Evolutionary conservation across 768 basidiomycete genomes (phyloP).

Genomic region (Serendipita sp.): DNA sequence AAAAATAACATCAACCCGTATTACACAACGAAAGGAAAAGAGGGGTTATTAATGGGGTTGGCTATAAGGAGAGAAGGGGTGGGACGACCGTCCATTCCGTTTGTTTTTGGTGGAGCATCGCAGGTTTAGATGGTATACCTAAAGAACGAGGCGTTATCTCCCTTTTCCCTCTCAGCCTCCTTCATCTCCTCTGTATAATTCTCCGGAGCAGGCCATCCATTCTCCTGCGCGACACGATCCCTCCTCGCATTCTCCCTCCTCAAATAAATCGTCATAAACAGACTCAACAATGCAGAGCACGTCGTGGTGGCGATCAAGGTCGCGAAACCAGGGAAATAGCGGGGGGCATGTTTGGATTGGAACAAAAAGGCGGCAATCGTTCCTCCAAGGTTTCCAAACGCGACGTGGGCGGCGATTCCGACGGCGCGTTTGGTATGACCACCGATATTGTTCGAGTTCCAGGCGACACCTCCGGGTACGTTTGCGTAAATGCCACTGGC

Average conservation of each 20-base stretch:
- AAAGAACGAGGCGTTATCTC: slow-evolving; percentile 1
- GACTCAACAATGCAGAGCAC: not conserved
- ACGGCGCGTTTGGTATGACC: not conserved
- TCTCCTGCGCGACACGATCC: not conserved
- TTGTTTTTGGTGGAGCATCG: too few relatives aligned
- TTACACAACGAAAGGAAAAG: not conserved
- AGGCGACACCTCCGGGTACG: not conserved
- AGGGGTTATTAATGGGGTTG: slow-evolving; percentile 11
- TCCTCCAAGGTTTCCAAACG: not conserved
- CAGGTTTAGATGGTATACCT: not conserved
- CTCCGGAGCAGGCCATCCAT: not conserved
- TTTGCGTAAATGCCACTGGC: slow-evolving; percentile 4
- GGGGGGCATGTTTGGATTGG: not conserved
- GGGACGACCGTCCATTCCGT: slow-evolving; percentile 12
- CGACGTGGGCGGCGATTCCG: not conserved
- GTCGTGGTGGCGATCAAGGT: not conserved
- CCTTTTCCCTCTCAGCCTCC: not conserved
- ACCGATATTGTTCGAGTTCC: slow-evolving; percentile 2
- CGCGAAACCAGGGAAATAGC: not conserved
- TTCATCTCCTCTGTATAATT: slow-evolving; percentile 4
- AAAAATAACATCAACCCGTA: too few relatives aligned
- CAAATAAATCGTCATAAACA: slow-evolving; percentile 1
- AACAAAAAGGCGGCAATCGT: not conserved
- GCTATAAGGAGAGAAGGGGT: slow-evolving; percentile 17
- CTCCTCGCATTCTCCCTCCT: not conserved